These are phyloP conservation scores for Yarrowia deformans DNA, from an alignment of 805 yeast genomes.

Conservation along the genomic window DNA sequence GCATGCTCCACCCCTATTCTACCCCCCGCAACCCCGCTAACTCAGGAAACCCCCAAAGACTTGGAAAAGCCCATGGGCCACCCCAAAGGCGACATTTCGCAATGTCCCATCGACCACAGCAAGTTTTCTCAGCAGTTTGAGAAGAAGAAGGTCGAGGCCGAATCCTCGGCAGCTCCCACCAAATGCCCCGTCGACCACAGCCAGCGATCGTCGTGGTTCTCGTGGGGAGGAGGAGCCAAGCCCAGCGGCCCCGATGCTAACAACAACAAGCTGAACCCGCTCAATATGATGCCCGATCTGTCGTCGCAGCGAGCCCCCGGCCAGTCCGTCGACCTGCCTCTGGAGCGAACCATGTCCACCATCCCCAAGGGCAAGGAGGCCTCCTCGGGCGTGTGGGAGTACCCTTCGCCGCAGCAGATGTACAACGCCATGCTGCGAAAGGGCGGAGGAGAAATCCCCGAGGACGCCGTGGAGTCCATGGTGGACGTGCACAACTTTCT, in stretches of 20 bases:
- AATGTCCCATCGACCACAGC: conserved; percentile 56
- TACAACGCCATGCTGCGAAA: conserved; percentile 95
- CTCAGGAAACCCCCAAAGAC: conserved; percentile 35
- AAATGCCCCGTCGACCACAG: conserved; percentile 55
- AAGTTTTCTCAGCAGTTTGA: conserved; percentile 43
- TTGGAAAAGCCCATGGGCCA: conserved; percentile 22
- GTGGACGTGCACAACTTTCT: conserved; percentile 95
- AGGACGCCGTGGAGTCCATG: conserved; percentile 96
- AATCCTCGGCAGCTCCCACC: background rate
- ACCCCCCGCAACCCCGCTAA: background rate
- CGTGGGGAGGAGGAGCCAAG: conserved; percentile 43
- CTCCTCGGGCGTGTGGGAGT: conserved; percentile 89
- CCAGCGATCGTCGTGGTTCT: conserved; percentile 42
- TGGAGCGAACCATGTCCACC: conserved; percentile 80
- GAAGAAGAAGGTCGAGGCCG: conserved; percentile 22
- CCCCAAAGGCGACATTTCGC: conserved; percentile 38
- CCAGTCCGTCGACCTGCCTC: conserved; percentile 78
- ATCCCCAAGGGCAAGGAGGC: conserved; percentile 81
- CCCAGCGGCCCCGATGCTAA: conserved; percentile 50
- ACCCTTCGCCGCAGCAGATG: conserved; percentile 99
- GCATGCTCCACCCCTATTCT: too few relatives aligned
- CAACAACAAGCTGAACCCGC: conserved; percentile 63
- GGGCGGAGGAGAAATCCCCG: conserved; percentile 89
- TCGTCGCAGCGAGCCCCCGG: conserved; percentile 79
- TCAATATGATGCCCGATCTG: conserved; percentile 86